Percentiles rank a stretch among this genome's conserved stretches.
phyloP scores from a whole-genome alignment of 1,284 basidiomycete genomes.

The Athelia psychrophila region DNA sequence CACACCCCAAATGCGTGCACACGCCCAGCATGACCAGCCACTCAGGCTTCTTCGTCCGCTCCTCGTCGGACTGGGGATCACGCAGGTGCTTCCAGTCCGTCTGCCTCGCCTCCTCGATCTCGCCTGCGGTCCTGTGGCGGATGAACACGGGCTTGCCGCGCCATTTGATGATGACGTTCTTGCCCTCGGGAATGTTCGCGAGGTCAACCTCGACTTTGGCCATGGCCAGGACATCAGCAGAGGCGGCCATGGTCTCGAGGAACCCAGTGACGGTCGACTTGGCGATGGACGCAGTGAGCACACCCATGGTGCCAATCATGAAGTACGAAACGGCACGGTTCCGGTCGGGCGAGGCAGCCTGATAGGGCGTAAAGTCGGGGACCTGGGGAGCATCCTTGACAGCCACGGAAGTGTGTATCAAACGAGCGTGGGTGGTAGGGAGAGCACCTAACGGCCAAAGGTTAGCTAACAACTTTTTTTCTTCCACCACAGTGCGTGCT shows the following conservation, averaged over 20 bases:
- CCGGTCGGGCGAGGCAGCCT: conserved; percentile 61
- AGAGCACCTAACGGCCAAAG: conserved; percentile 38
- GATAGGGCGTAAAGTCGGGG: conserved; percentile 88
- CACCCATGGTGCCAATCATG: conserved; percentile 95
- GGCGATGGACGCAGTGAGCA: conserved; percentile 91
- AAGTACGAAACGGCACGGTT: conserved; percentile 94
- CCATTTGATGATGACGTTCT: conserved; percentile 99
- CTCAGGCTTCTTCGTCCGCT: conserved; percentile 91
- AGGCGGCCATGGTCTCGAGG: conserved; percentile 94
- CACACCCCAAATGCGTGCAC: conserved; percentile 99
- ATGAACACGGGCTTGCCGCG: conserved; percentile 99
- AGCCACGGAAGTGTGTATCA: conserved; percentile 69
- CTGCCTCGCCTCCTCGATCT: conserved; percentile 92
- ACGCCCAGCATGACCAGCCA: conserved; percentile 98
- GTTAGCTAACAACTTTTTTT: conserved; percentile 10
- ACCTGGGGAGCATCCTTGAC: conserved; percentile 71
- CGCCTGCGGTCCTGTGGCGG: conserved; percentile 89
- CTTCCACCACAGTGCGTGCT: conserved; percentile 1
- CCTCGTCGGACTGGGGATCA: conserved; percentile 91
- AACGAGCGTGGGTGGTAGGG: conserved; percentile 61
- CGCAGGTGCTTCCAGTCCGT: conserved; percentile 86
- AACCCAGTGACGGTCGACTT: conserved; percentile 96
- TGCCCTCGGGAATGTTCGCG: conserved; percentile 91
- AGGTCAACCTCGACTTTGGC: conserved; percentile 99
- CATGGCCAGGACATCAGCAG: conserved; percentile 96